Evolutionary conservation across 768 basidiomycete species (phyloP), one percentile per base, ranked within the genome.

Genomic region (Suillus spraguei): DNA sequence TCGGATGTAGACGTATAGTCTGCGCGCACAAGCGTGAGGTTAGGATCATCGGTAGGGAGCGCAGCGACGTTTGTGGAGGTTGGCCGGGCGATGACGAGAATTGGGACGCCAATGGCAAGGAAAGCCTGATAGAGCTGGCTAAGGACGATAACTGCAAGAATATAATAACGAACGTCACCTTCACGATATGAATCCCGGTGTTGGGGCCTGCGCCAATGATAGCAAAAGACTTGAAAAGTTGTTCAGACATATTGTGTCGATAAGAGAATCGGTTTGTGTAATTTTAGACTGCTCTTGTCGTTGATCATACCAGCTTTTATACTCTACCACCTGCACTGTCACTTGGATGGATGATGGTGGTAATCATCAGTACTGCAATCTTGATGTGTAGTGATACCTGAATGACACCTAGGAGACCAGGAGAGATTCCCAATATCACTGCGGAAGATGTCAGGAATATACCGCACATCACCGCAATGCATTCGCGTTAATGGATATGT

Each of bases 191-290:
- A 22, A 63, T 49, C 2, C 61, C 61, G 5, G 56, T 50, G 22
- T 56, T 42, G 2, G 62, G 62, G 32, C 61, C 64, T 16, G 54
- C 64, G 13, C 62, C 64, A 13, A 55, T 38, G 39, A 65, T 52
- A 24, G 62, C 64, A 50, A 65, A 63, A n/a, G 64, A 59, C 58
- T 55, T 62, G 54, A 60, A 64, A 11, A 49, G 61, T 32, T 47
- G n/a, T 36, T 63, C 61, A 36, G 54, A 38, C 62, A 63, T 63
- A 17, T 33, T 47, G 59, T 60, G 20, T n/a, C 33, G 20, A 20
- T n/a, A 52, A 61, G 36, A 74, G 59, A 63, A 79, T 81, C 62
- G 76, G 73, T 22, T 63, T 64, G 10, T 76, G 50, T 33, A 52
- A 10, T 20, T 32, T 53, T 33, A 33, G 20, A 53, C 28, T 33